These are phyloP conservation scores for Heritiera littoralis DNA, from an alignment of 345 rosid genomes.

Conservation along the genomic window DNA sequence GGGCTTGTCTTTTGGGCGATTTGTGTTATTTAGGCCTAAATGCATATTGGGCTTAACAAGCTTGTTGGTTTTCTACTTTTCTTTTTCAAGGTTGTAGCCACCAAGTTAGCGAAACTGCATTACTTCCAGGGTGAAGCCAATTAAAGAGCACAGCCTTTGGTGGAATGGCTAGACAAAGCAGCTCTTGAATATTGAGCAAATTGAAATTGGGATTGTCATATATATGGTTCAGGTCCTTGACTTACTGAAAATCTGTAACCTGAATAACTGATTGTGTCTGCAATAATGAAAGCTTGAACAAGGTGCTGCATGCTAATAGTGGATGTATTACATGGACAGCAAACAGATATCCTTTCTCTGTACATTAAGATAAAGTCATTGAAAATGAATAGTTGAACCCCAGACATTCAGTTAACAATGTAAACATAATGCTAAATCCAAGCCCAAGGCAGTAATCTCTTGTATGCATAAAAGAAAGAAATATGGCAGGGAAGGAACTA, in stretches of 20 bases:
- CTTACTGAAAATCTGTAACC: no score
- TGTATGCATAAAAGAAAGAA: not conserved
- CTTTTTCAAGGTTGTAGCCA: not conserved
- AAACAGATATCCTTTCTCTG: not conserved
- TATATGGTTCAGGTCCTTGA: not conserved
- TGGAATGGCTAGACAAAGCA: not conserved
- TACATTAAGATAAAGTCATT: not conserved
- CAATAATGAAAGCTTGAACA: not conserved
- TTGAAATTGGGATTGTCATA: not conserved
- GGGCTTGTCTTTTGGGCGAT: no score
- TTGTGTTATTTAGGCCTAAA: no score
- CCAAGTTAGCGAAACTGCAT: not conserved
- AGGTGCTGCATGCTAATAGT: not conserved
- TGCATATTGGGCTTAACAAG: no score
- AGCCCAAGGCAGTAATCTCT: not conserved
- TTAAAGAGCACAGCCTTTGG: not conserved
- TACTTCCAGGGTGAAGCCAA: not conserved
- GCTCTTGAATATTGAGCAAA: not conserved
- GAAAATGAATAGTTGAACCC: not conserved
- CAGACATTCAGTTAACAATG: not conserved
- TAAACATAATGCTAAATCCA: not conserved
- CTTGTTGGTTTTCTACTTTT: no score
- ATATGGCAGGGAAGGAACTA: not conserved
- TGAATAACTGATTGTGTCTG: no score
- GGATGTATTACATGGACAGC: not conserved